Evolutionary conservation across 176 grass and related monocot genomes (phyloP).

Genomic region (Ananas comosus): DNA sequence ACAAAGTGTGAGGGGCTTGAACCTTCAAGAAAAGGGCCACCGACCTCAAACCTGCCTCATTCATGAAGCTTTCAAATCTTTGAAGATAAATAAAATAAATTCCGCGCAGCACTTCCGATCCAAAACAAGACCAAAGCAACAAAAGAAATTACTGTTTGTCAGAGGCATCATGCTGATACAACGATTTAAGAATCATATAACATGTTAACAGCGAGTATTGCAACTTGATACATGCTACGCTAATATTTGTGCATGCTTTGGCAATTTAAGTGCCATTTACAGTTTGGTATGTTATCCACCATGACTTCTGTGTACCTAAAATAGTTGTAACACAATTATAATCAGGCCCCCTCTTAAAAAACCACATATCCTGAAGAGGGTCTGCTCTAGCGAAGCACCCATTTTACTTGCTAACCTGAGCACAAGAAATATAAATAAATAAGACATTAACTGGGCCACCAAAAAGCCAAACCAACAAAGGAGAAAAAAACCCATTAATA

Average conservation of each 20-base stretch:
- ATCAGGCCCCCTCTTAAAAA: constrained; percentile 2
- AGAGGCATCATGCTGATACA: too few relatives aligned
- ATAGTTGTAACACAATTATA: constrained; percentile 6
- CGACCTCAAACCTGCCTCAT: too few relatives aligned
- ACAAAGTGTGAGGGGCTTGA: too few relatives aligned
- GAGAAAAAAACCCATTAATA: constrained; percentile 6
- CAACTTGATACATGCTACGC: constrained; percentile 40
- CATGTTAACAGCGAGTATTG: not conserved
- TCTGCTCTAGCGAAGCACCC: not conserved
- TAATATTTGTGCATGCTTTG: constrained; percentile 58
- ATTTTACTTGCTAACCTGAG: constrained; percentile 42
- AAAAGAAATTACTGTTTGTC: too few relatives aligned
- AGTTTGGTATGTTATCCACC: not conserved
- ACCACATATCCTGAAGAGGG: constrained; percentile 10
- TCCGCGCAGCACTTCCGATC: too few relatives aligned
- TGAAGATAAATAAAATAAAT: too few relatives aligned
- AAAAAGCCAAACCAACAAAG: not conserved
- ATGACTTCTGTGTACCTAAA: constrained; percentile 13
- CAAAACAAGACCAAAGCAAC: too few relatives aligned
- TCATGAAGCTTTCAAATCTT: too few relatives aligned
- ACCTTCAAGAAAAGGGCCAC: too few relatives aligned
- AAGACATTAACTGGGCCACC: not conserved
- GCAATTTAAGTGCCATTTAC: constrained; percentile 20
- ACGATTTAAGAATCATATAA: not conserved
- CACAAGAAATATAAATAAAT: constrained; percentile 12